These are phyloP conservation scores for Canna indica DNA, from an alignment of 176 grass and related monocot species.

Conservation along the genomic window DNA sequence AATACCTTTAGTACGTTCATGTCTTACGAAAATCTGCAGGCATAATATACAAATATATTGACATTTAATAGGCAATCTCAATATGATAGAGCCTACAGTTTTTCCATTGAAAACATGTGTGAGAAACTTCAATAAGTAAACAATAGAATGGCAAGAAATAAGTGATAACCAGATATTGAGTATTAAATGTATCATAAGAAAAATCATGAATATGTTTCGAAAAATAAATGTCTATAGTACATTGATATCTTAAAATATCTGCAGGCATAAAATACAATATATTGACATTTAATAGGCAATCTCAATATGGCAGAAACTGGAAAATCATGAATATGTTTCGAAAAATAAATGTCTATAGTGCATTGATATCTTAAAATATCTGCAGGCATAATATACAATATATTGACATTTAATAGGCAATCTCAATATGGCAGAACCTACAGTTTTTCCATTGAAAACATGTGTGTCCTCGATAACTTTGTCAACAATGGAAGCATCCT, in stretches of 20 bases:
- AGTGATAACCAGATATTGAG: too few relatives aligned
- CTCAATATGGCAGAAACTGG: neutral
- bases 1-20: neutral
- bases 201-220: too few relatives aligned
- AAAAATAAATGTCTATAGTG: too few relatives aligned
- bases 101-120: slow-evolving; percentile 54
- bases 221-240: too few relatives aligned
- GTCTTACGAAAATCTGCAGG: neutral
- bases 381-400: neutral
- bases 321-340: too few relatives aligned
- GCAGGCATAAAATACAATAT: too few relatives aligned
- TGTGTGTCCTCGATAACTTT: slow-evolving; percentile 67
- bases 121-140: too few relatives aligned
- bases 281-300: neutral
- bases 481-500: slow-evolving; percentile 66
- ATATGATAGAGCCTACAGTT: slow-evolving; percentile 27
- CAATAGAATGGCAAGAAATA: too few relatives aligned
- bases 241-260: neutral
- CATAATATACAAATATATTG: neutral
- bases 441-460: slow-evolving; percentile 68
- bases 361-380: neutral
- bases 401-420: neutral
- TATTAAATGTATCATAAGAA: too few relatives aligned
- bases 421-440: slow-evolving; percentile 9
- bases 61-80: neutral